phyloP scores from a whole-genome alignment of 2,329 filamentous ascomycete genomes.

The Calonectria honghensis region DNA sequence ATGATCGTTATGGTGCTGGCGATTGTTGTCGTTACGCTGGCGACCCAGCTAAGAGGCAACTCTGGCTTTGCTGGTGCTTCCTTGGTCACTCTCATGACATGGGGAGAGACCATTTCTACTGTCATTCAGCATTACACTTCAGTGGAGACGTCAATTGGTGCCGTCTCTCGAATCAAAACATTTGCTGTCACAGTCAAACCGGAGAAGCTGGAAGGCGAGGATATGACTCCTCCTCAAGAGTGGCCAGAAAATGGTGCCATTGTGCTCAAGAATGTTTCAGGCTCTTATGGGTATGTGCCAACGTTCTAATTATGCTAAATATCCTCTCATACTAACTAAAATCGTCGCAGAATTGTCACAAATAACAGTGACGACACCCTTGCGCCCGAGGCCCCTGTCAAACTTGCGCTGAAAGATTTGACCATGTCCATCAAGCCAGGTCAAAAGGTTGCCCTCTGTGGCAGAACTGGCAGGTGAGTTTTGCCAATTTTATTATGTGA shows the following conservation, averaged over 20 bases:
- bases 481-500: not conserved
- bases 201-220: slow-evolving; percentile 24
- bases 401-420: slow-evolving; percentile 16
- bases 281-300: slow-evolving; percentile 37
- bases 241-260: slow-evolving; percentile 40
- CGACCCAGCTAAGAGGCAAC: slow-evolving; percentile 64
- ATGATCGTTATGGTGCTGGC: slow-evolving; percentile 70
- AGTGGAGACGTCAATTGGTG: slow-evolving; percentile 57
- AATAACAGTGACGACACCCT: slow-evolving; percentile 6
- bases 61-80: slow-evolving; percentile 63
- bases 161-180: slow-evolving; percentile 49
- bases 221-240: not conserved
- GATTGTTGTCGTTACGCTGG: slow-evolving; percentile 66
- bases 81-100: slow-evolving; percentile 61
- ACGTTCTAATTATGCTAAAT: not conserved
- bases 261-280: slow-evolving; percentile 34
- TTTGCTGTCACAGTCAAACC: slow-evolving; percentile 28
- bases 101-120: slow-evolving; percentile 50
- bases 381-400: not conserved
- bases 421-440: slow-evolving; percentile 45
- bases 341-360: not conserved
- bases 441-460: slow-evolving; percentile 50
- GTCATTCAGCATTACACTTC: slow-evolving; percentile 60
- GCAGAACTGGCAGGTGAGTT: slow-evolving; percentile 51
- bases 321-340: not conserved